Conservation (phyloP, 1,139 yeast species). For the Geotrichum citri-aurantii region DNA sequence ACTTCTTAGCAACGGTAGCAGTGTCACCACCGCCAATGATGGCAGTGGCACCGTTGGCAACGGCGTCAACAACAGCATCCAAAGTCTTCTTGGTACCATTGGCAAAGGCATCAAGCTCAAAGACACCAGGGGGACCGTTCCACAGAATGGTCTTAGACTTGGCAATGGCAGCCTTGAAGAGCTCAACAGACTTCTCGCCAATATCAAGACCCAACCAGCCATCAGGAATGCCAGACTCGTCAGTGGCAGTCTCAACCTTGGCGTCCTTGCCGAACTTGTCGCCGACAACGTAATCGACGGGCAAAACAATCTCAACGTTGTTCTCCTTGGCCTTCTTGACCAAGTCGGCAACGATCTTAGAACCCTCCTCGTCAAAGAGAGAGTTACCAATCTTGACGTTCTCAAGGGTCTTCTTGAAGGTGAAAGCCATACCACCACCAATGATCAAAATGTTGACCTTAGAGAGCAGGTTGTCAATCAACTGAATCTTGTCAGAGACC, state of each 20-base stretch:
- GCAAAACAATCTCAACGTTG: constrained; percentile 84
- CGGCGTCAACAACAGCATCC: constrained; percentile 80
- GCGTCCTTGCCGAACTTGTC: constrained; percentile 93
- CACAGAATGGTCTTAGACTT: constrained; percentile 95
- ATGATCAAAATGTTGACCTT: constrained; percentile 88
- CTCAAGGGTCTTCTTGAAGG: constrained; percentile 88
- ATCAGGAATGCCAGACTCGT: constrained; percentile 84
- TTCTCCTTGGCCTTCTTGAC: constrained; percentile 93
- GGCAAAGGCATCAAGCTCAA: constrained; percentile 88
- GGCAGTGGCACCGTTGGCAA: constrained; percentile 84
- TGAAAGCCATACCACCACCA: constrained; percentile 99
- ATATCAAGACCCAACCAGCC: constrained; percentile 92
- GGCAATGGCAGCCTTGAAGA: constrained; percentile 72
- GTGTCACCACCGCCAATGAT: constrained; percentile 99
- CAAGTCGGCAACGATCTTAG: constrained; percentile 83
- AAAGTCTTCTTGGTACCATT: constrained; percentile 83
- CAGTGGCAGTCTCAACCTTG: constrained; percentile 69
- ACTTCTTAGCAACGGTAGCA: constrained; percentile 97
- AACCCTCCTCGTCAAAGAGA: constrained; percentile 83
- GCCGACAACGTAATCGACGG: constrained; percentile 90
- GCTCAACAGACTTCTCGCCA: constrained; percentile 79
- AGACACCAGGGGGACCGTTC: constrained; percentile 99
- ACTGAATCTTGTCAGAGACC: constrained; percentile 95
- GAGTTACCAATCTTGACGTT: constrained; percentile 82
- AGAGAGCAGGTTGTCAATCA: constrained; percentile 92